Evolutionary conservation across 2,329 filamentous ascomycete species (phyloP).

Genomic region (Cordyceps militaris): DNA sequence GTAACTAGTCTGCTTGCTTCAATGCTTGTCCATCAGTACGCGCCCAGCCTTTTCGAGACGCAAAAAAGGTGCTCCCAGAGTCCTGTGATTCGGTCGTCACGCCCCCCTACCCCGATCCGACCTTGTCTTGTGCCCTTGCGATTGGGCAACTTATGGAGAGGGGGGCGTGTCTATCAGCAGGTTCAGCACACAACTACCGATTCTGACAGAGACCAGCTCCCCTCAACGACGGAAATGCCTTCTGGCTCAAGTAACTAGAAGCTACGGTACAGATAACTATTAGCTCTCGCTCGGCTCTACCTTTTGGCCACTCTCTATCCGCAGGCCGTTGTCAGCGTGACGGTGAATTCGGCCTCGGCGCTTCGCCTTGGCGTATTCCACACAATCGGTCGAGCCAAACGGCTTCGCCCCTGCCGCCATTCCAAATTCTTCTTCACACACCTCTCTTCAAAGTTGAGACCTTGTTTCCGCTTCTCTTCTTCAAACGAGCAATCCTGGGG

Average conservation of each 20-base stretch:
- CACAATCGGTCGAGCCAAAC: conserved; percentile 3
- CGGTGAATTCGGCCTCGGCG: background rate
- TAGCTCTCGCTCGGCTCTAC: no score
- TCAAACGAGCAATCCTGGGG: background rate
- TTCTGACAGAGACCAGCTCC: no score
- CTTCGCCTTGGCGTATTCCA: conserved; percentile 7
- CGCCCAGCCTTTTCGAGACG: background rate
- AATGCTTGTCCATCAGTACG: background rate
- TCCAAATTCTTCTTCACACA: background rate
- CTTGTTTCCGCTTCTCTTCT: background rate
- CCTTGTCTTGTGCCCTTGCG: background rate
- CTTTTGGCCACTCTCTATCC: no score
- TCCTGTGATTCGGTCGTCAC: background rate
- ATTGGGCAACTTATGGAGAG: background rate
- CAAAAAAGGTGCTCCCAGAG: background rate
- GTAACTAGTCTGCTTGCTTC: no score
- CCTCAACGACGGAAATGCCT: no score
- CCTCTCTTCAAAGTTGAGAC: background rate
- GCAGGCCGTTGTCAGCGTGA: background rate
- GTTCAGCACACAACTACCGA: no score
- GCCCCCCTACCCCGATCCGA: background rate
- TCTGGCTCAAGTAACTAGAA: no score
- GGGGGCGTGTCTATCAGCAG: background rate
- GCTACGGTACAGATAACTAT: no score
- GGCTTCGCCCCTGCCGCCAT: background rate